Evolutionary conservation across 1,139 yeast species (phyloP), one percentile per base, ranked within the genome.

Genomic region (Barnettozyma hawaiiensis): DNA sequence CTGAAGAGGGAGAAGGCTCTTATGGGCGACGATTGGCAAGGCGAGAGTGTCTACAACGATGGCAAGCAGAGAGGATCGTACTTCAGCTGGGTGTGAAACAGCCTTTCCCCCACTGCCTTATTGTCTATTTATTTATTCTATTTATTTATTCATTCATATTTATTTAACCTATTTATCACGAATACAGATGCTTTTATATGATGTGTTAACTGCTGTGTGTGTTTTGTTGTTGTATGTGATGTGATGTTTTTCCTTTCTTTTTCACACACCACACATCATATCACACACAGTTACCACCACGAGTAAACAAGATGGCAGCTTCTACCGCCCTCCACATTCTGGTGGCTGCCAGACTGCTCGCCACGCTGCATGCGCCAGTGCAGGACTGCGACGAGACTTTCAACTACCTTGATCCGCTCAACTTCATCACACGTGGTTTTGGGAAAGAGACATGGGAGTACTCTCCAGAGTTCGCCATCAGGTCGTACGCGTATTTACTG

Each of bases 371-470:
- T 54, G 78, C 86, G 62, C 80, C 84, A 33, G 79, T 85, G 31
- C 76, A 86, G 4, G 95, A 85, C 55, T 85, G 95, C 58, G 95
- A 85, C 57, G 90, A 82, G 60, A 54, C 51, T 11, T 90, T 77
- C 71, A 90, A 90, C 58, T 90, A 86, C 64, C 89, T 90, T 92
- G 98, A 90, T 53, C 97, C 98, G 0, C 68, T 90, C 46, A 92
- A 90, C 59, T 70, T 84, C 42, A 56, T 90, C 31, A 65, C 83
- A 3, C 75, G 96, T 51, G 84, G 83, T 2, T 87, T 85, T 61
- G 98, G 97, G 3, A 85, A 87, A 53, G 89, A 89, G 62, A 90
- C 97, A 0, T 90, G 97, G 97, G 97, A 90, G 58, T 90, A 90
- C 61, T 86, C 96, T 1, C 97, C 97, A 0, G 85, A 75, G 43